phyloP scores from a whole-genome alignment of 371 early-diverging fungal species.

The Mortierella sp. region DNA sequence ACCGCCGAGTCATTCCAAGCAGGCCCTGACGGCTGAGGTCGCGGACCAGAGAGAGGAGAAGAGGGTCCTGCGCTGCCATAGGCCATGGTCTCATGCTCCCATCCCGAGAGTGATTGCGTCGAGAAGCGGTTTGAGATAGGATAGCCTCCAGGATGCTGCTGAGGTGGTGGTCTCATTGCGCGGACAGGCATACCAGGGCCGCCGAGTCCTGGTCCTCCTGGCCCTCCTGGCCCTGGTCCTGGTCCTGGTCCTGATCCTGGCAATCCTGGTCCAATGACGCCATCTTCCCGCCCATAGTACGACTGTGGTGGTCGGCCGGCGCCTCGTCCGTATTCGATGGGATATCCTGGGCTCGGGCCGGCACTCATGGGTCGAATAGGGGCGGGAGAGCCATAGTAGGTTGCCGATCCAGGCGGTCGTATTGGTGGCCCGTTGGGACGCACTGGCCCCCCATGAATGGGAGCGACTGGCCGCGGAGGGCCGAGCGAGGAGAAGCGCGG shows the following conservation, averaged over 20 bases:
- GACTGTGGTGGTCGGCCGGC: constrained; percentile 22
- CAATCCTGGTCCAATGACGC: constrained; percentile 15
- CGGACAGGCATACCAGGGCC: constrained; percentile 19
- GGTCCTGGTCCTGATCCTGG: constrained; percentile 24
- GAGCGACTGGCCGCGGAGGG: constrained; percentile 25
- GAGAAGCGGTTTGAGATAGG: constrained; percentile 41
- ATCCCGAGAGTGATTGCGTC: constrained; percentile 43
- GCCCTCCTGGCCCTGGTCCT: too few relatives aligned
- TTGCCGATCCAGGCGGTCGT: constrained; percentile 14
- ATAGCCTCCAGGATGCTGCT: constrained; percentile 21
- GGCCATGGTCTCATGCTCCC: constrained; percentile 32
- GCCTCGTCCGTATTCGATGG: constrained; percentile 29
- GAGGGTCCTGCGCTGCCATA: constrained; percentile 27
- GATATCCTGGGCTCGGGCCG: constrained; percentile 24
- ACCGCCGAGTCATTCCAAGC: constrained; percentile 25
- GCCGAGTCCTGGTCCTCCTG: constrained; percentile 18
- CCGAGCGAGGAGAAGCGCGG: constrained; percentile 30
- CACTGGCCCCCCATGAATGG: constrained; percentile 24
- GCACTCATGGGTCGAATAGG: constrained; percentile 30
- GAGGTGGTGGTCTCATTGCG: constrained; percentile 15
- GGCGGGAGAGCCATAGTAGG: constrained; percentile 22
- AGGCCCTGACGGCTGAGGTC: constrained; percentile 22
- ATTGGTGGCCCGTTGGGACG: constrained; percentile 30
- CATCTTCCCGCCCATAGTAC: constrained; percentile 31
- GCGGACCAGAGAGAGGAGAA: constrained; percentile 25